Conservation (phyloP, 2,329 filamentous ascomycete species). For the Sporothrix protearum region DNA sequence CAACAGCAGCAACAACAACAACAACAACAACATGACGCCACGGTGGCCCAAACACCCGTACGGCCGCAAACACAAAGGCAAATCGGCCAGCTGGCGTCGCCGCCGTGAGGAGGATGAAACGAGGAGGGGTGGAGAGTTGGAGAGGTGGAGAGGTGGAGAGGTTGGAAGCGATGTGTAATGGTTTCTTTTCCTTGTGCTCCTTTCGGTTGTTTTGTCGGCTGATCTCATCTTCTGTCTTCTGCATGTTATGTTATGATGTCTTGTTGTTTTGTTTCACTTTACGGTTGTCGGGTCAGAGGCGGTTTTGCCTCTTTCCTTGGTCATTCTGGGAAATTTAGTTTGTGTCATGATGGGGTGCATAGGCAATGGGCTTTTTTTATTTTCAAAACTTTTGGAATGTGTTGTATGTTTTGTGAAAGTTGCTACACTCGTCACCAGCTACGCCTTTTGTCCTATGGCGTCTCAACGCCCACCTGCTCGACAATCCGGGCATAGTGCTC, state of each 20-base stretch:
- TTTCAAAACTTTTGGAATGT: not conserved
- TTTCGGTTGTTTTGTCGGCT: not conserved
- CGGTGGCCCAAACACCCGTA: slow-evolving; percentile 16
- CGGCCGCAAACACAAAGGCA: slow-evolving; percentile 22
- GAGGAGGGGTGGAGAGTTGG: too few species aligned
- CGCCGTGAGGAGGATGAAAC: slow-evolving; percentile 25
- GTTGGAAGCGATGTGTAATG: not conserved
- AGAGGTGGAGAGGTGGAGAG: not conserved
- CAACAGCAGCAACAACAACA: slow-evolving; percentile 26
- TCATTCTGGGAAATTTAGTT: not conserved
- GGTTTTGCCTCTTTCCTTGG: not conserved
- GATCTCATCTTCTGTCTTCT: not conserved
- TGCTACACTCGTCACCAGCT: slow-evolving; percentile 23
- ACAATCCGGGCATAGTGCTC: slow-evolving; percentile 43
- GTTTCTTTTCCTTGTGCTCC: not conserved
- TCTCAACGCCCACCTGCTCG: slow-evolving; percentile 39
- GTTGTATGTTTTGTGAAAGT: not conserved
- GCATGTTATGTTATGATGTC: not conserved
- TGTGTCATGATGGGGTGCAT: slow-evolving; percentile 19
- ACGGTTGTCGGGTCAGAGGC: not conserved
- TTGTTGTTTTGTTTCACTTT: not conserved
- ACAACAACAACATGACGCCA: slow-evolving; percentile 32
- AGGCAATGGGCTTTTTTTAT: slow-evolving; percentile 4
- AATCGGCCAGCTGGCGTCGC: slow-evolving; percentile 25
- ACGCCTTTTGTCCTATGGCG: slow-evolving; percentile 27